phyloP scores from a whole-genome alignment of 441 rosid genomes.

The Arabidopsis lyrata region DNA sequence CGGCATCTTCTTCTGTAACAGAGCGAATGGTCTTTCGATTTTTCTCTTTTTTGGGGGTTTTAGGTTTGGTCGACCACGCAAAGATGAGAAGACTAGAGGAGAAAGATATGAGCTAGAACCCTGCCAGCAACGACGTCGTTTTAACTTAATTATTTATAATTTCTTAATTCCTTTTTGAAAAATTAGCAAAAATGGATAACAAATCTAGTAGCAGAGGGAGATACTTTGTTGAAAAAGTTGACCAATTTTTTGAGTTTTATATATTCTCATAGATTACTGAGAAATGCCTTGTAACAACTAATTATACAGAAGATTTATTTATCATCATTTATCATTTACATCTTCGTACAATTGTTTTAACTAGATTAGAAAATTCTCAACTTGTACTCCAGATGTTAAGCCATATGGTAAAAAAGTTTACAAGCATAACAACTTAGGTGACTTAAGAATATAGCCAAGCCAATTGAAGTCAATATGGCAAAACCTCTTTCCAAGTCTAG shows the following conservation, averaged over 20 bases:
- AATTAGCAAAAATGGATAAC: background rate
- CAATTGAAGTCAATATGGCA: conserved; percentile 2
- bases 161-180: background rate
- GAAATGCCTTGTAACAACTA: background rate
- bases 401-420: background rate
- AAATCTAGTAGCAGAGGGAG: background rate
- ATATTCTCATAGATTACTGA: background rate
- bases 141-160: background rate
- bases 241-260: background rate
- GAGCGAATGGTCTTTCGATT: background rate
- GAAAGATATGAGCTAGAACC: conserved; percentile 8
- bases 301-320: background rate
- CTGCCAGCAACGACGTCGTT: conserved; percentile 23
- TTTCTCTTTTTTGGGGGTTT: background rate
- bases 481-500: background rate
- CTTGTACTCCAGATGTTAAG: background rate
- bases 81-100: background rate
- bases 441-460: background rate
- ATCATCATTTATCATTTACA: background rate
- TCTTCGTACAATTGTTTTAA: background rate
- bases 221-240: background rate
- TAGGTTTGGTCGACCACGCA: conserved; percentile 2
- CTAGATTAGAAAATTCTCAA: background rate
- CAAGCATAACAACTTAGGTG: background rate
- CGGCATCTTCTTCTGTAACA: conserved; percentile 55